Evolutionary conservation across 176 grass and related monocot species (phyloP), one percentile per base, ranked within the genome.

Genomic region (Ensete glaucum): DNA sequence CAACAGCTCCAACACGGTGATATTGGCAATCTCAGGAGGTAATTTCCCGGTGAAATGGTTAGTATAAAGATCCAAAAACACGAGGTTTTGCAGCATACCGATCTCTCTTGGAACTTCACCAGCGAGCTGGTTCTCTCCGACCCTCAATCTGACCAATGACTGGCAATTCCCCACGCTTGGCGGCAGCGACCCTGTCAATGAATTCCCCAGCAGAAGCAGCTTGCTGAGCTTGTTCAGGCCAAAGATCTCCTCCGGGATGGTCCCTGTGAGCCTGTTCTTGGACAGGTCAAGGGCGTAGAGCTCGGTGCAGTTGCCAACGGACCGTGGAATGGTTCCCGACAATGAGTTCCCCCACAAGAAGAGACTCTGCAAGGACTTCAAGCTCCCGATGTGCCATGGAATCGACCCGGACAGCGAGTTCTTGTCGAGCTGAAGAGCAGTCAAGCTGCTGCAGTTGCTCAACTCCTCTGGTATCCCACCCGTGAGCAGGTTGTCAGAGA

Each of bases 271-370:
- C 8, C 79, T 56, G 84, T 96, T 96, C 79, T 84, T 88, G 14
- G 92, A 96, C 21, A 96, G 82, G 83, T 96, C 92, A 15, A 96
- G 85, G 34, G 87, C 85, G 55, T 89, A 92, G 5, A 96, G 83
- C 52, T 96, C 92, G 1, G 76, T 84, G 85, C 89, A 89, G 74
- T 96, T 87, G 26, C 92, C 83, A 0, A 96, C 78, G 43, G 83
- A 76, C 49, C 80, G 75, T 16, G 89, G 92, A 50, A 96, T 88
- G 0, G 71, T 2, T 59, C 92, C 89, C 6, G 87, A 81, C 13
- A 96, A 76, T 0, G 76, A 80, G 43, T 96, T 96, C 58, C 92
- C 89, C 92, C 92, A 96, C 64, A 92, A 82, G 85, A 92, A 92
- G 15, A 96, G 12, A 54, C 85, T 86, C 80, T 92, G 92, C 59